phyloP scores from a whole-genome alignment of 441 rosid genomes.

The Capsella rubella region DNA sequence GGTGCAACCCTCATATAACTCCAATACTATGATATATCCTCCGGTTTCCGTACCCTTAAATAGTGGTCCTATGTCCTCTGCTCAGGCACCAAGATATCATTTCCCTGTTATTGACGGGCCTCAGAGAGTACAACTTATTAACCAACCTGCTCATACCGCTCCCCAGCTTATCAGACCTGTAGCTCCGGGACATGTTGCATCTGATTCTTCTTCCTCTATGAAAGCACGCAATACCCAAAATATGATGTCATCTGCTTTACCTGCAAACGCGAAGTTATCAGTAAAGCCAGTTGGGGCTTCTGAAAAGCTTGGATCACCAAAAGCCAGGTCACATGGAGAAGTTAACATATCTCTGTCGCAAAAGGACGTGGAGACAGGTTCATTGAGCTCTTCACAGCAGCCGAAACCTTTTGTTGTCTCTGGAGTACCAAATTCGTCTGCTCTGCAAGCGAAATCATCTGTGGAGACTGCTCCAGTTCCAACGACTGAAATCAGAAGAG shows the following conservation, averaged over 20 bases:
- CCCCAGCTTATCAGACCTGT: constrained; percentile 54
- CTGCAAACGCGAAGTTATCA: constrained; percentile 57
- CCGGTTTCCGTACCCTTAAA: constrained; percentile 62
- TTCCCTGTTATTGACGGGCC: constrained; percentile 63
- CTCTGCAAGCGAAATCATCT: constrained; percentile 48
- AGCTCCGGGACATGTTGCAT: constrained; percentile 48
- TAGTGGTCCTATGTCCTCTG: constrained; percentile 66
- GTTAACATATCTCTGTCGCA: constrained; percentile 44
- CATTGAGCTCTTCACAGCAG: constrained; percentile 53
- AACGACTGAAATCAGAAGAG: constrained; percentile 48
- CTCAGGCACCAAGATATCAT: constrained; percentile 69
- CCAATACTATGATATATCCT: constrained; percentile 56
- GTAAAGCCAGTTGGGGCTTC: constrained; percentile 56
- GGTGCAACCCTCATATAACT: constrained; percentile 57
- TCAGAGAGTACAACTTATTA: constrained; percentile 60
- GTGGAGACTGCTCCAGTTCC: constrained; percentile 44
- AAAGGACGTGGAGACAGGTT: constrained; percentile 49
- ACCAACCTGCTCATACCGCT: constrained; percentile 53
- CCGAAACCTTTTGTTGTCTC: constrained; percentile 52
- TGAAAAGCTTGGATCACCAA: constrained; percentile 57
- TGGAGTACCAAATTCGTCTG: constrained; percentile 45
- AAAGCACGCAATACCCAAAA: constrained; percentile 57
- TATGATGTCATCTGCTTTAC: constrained; percentile 46
- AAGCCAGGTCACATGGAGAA: constrained; percentile 50
- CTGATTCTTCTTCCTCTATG: constrained; percentile 50